Percentiles rank a stretch among this genome's conserved stretches.
Conservation (phyloP, 257 asterid species). For the Plantago ovata region DNA sequence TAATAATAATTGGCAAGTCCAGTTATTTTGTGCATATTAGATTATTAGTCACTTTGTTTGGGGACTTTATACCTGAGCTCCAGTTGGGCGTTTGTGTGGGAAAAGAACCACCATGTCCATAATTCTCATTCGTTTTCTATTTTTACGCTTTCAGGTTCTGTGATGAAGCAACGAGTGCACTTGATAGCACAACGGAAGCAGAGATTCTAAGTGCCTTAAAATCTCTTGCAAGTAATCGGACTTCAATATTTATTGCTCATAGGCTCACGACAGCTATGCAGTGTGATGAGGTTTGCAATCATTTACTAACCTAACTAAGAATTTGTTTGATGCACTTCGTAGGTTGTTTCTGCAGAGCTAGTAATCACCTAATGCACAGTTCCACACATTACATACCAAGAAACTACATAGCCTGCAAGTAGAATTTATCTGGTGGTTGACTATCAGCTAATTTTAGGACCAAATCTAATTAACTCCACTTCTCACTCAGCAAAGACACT, state of each 20-base stretch:
- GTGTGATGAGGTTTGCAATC: conserved; percentile 77
- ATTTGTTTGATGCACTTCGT: neutral
- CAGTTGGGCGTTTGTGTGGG: too few species aligned
- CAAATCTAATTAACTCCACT: too few species aligned
- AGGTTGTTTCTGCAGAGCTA: neutral
- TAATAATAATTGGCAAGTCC: too few species aligned
- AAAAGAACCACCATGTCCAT: too few species aligned
- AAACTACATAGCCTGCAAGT: neutral
- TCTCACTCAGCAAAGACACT: too few species aligned
- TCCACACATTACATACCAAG: neutral
- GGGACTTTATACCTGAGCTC: too few species aligned
- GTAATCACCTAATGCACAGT: neutral
- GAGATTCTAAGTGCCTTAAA: conserved; percentile 81
- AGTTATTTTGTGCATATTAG: too few species aligned
- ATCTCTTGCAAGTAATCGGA: conserved; percentile 71
- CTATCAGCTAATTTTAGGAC: neutral
- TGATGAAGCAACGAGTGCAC: conserved; percentile 99
- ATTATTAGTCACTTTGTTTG: too few species aligned
- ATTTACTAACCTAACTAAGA: neutral
- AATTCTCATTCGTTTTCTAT: too few species aligned
- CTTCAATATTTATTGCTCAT: conserved; percentile 88
- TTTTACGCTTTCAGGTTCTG: conserved; percentile 60
- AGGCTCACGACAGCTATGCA: conserved; percentile 99
- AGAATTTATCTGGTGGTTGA: neutral
- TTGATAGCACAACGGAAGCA: conserved; percentile 96